Conservation (phyloP, 352 stramenopile genomes). For the Phytophthora crassamura region DNA sequence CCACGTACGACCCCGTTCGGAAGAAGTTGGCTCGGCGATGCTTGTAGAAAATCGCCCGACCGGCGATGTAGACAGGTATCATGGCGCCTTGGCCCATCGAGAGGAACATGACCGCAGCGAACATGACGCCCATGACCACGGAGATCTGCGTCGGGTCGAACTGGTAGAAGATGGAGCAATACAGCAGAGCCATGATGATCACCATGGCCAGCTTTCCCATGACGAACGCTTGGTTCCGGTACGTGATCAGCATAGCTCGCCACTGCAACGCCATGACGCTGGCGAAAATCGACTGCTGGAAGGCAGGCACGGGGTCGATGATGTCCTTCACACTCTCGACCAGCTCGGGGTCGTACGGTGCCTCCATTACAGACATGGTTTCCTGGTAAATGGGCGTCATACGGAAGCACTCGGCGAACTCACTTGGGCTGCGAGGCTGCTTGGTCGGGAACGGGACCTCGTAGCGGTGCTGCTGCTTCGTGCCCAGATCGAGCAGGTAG, state of each 20-base stretch:
- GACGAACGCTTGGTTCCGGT: slow-evolving; percentile 50
- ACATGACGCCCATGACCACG: slow-evolving; percentile 76
- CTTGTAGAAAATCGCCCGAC: slow-evolving; percentile 78
- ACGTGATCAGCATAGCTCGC: slow-evolving; percentile 66
- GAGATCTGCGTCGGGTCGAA: slow-evolving; percentile 42
- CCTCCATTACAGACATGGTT: slow-evolving; percentile 17
- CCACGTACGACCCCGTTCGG: slow-evolving; percentile 68
- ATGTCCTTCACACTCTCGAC: slow-evolving; percentile 22
- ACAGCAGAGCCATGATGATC: slow-evolving; percentile 49
- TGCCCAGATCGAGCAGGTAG: slow-evolving; percentile 33
- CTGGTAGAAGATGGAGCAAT: slow-evolving; percentile 52
- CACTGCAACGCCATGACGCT: slow-evolving; percentile 30
- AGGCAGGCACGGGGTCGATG: slow-evolving; percentile 39
- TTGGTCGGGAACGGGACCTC: slow-evolving; percentile 10
- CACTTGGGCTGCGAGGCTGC: slow-evolving; percentile 19
- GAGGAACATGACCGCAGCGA: slow-evolving; percentile 81
- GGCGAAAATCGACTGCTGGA: slow-evolving; percentile 37
- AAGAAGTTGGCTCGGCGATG: too few species aligned
- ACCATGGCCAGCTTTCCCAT: slow-evolving; percentile 43
- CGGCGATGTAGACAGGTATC: slow-evolving; percentile 72
- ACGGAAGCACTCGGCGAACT: slow-evolving; percentile 28
- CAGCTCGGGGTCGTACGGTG: slow-evolving; percentile 20
- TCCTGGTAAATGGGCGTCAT: slow-evolving; percentile 20
- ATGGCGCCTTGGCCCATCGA: slow-evolving; percentile 72
- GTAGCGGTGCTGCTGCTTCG: slow-evolving; percentile 32